Conservation (phyloP, 1,139 yeast genomes). For the Geotrichum phurueaensis region DNA sequence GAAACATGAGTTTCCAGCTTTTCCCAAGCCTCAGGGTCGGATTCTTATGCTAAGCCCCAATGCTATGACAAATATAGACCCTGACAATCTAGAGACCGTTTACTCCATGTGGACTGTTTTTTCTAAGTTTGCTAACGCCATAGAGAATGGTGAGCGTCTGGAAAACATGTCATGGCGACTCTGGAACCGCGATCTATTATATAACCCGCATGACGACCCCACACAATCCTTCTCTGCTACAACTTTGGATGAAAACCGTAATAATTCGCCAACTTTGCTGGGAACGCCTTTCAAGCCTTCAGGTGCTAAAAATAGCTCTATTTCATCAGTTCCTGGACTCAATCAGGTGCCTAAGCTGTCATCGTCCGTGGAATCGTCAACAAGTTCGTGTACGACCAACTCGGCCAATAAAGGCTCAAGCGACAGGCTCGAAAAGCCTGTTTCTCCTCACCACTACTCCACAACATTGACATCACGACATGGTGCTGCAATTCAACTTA, state of each 20-base stretch:
- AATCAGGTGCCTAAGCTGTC: conserved; percentile 20
- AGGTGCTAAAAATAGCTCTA: neutral
- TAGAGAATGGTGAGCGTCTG: conserved; percentile 49
- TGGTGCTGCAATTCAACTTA: neutral
- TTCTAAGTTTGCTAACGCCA: conserved; percentile 47
- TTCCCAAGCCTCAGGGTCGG: conserved; percentile 18
- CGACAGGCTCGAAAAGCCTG: conserved; percentile 5
- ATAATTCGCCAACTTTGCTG: neutral
- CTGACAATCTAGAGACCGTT: conserved; percentile 39
- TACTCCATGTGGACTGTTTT: conserved; percentile 48
- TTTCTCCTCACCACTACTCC: neutral
- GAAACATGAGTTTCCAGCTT: neutral
- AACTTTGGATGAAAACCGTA: neutral
- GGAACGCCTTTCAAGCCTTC: neutral
- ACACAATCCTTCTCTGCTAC: neutral
- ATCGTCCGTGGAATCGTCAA: conserved; percentile 19
- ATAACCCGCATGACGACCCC: conserved; percentile 4
- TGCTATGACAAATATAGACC: conserved; percentile 34
- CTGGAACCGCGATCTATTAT: conserved; percentile 44
- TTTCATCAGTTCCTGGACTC: conserved; percentile 12
- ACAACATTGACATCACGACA: neutral
- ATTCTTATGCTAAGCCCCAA: conserved; percentile 30
- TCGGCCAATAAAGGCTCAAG: conserved; percentile 10
- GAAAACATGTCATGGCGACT: conserved; percentile 58
- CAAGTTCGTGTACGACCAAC: conserved; percentile 14